These are phyloP conservation scores for Sporormia fimetaria DNA, from an alignment of 495 filamentous ascomycete genomes.

Conservation along the genomic window DNA sequence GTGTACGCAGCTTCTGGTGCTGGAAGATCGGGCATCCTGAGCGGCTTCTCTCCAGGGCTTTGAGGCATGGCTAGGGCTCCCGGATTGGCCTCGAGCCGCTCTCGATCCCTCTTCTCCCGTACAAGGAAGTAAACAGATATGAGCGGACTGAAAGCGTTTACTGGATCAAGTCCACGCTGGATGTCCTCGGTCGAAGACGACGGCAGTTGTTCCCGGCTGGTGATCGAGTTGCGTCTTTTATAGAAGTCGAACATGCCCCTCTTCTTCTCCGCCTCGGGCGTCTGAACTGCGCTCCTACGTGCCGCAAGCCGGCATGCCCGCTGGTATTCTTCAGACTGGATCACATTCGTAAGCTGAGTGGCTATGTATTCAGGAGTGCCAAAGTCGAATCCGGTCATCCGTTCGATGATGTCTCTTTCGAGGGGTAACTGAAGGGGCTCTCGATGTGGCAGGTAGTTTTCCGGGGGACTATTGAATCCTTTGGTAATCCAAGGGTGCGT, in stretches of 20 bases:
- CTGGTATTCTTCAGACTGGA: constrained; percentile 89
- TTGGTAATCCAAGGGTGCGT: constrained; percentile 97
- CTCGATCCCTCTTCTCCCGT: constrained; percentile 82
- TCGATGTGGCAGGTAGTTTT: constrained; percentile 76
- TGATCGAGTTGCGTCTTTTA: constrained; percentile 78
- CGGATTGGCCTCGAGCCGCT: constrained; percentile 53
- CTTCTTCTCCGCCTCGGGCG: constrained; percentile 65
- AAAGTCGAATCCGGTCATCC: constrained; percentile 98
- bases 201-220: constrained; percentile 81
- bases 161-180: constrained; percentile 69
- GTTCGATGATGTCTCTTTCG: constrained; percentile 69
- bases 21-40: constrained; percentile 61
- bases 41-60: constrained; percentile 46
- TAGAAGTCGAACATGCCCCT: constrained; percentile 92
- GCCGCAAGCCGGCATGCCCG: constrained; percentile 58
- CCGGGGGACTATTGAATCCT: constrained; percentile 71
- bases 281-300: constrained; percentile 47
- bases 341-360: constrained; percentile 64
- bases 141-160: constrained; percentile 88
- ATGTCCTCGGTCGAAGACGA: constrained; percentile 74
- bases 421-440: constrained; percentile 79
- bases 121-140: constrained; percentile 95
- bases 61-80: constrained; percentile 46
- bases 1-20: constrained; percentile 87
- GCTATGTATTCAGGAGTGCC: constrained; percentile 73